Evolutionary conservation across 169 alveolate species (phyloP), one percentile per base, ranked within the genome.

Genomic region (Blepharisma undulans): DNA sequence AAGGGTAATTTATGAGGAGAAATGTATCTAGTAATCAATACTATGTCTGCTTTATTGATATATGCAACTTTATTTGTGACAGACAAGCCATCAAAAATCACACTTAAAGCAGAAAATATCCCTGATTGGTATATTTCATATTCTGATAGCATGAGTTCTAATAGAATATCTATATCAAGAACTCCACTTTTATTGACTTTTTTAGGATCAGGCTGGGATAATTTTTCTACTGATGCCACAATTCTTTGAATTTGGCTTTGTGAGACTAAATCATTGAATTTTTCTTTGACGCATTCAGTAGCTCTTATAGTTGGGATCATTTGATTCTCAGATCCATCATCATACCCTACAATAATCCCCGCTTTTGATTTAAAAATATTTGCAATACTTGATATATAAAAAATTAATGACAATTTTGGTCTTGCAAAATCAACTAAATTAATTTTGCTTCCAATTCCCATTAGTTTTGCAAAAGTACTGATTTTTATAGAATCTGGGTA

Each of bases 101-200:
- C 66, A 5, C 14, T 48, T 48, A 48, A 5, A 48, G 66, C 66
- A 18, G 21, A 10, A 18, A 48, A 12, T 1, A 48, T 48, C 10
- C 66, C 66, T 10, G 66, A 12, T 18, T 48, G 16, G 14, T 48
- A 48, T 48, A 10, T 48, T 48, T 48, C 66, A 48, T 48, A 48
- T 48, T 48, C 66, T 48, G 66, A 48, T 14, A 74, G 80, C 33
- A 74, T 25, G 33, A 74, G 7, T 0, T 79, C 87, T 27, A 79
- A 22, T 5, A 79, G 14, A 79, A 79, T 21, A 25, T 79, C 87
- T n/a, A 12, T 72, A 5, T 32, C 61, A 32, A 79, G 10, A 10
- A 79, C 30, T 32, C 87, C 87, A 25, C 10, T 25, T 79, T 33
- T 79, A 33, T 79, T 79, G 87, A 79, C 34, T 33, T 79, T 79